Evolutionary conservation across 129 eudicot species (phyloP), one percentile per base, ranked within the genome.

Genomic region (Chrysanthemum makinoi): DNA sequence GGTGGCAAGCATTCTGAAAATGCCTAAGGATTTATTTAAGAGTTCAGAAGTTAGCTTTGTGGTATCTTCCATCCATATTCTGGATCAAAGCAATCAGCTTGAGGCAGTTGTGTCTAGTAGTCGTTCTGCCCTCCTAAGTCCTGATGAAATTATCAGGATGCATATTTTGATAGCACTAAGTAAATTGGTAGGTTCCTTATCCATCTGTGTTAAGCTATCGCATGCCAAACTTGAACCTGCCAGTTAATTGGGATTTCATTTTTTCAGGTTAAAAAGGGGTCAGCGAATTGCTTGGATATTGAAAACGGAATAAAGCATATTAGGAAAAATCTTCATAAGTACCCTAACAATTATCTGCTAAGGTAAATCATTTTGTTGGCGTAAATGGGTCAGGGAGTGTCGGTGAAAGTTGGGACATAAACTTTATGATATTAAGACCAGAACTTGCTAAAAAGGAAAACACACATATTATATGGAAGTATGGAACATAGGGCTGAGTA

Each of bases 1-100:
- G 20, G 79, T 70, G 55, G 75, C 67, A 69, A 87, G 86, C 82
- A 87, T 94, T 72, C 70, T 82, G 64, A 89, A 87, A 86, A 85
- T 94, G 96, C 95, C 96, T 16, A 87, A 86, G 61, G 80, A 79
- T 62, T 77, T 87, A 11, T 87, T 94, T 74, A 83, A 70, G 66
- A 89, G 97, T 77, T 82, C 97, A 44, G 83, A 82, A 87, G 84
- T 89, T 75, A 87, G 97, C 73, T 87, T 87, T 79, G 87, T 89
- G 49, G 82, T 87, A 74, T 89, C 96, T 66, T 90, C 96, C 52
- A 82, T 94, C 43, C 93, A 94, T 73, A 84, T 87, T 65, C 75
- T 94, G 68, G 95, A 87, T 83, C 84, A 72, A 72, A 77, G 79
- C 67, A 82, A 82, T 79, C 89, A 84, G 80, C 97, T 94, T 24